Base-by-base conservation (phyloP, 441 rosid genomes). In the Populus hybrid region DNA sequence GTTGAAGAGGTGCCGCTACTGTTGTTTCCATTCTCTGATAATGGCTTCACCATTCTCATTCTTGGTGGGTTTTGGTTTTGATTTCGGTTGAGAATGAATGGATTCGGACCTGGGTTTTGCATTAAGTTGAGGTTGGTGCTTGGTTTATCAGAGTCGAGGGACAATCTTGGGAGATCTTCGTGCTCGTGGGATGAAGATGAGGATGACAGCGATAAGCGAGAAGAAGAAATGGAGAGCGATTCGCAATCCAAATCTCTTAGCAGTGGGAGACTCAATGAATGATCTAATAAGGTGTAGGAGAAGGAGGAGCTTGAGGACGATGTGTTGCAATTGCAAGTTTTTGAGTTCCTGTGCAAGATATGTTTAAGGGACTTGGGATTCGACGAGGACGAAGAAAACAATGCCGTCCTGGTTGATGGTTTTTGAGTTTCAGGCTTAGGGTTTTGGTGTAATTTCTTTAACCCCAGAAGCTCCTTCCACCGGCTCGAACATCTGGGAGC, bases 401-500 rank as follows among this genome's bases (percentile, higher is more conserved):
- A 69, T 34, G 84, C 57, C 26, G 78, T 26, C 20, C 78, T 69
- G 63, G 78, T 79, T 3, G 67, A 46, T 24, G 69, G 36, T 68
- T 57, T 26, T 70, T 76, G 71, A 24, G 82, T 9, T 76, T 81
- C 81, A 32, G 85, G 21, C 16, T 79, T 53, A 1, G 82, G 72
- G 75, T 75, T 89, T 28, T 88, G 94, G 76, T 88, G 86, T 26
- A 89, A 83, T 78, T 86, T 90, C 77, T 87, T 95, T 2, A 95
- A 81, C 2, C 99, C 95, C 72, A 95, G 79, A 14, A 95, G 78
- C 81, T 92, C 98, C 84, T 81, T 92, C 99, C 97, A 95, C 20
- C 97, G 85, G 75, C 99, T 89, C 1, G 98, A 94, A 69, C 97
- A 92, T 74, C 93, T 71, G 0, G 98, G 98, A 1, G 97, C 97